Evolutionary conservation across 169 alveolate species (phyloP), one percentile per base, ranked within the genome.

Genomic region (Cryptosporidium parvum): DNA sequence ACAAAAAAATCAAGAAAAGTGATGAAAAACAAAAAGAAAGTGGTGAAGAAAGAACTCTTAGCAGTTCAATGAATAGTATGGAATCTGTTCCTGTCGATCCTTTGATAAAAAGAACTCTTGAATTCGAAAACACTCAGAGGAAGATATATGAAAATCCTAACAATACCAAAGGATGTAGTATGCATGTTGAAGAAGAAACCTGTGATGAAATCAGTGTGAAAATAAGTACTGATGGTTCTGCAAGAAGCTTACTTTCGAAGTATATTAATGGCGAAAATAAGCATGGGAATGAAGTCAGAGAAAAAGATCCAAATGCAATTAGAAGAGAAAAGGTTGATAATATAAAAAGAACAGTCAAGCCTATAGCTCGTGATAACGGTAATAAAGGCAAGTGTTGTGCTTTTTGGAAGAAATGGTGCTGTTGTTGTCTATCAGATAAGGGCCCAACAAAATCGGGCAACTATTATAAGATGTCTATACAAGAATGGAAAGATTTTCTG

Each of bases 401-500:
- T 18, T 80, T 62, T 37, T 45, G 21, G 48, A 58, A 80, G 21
- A 80, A 58, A 16, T 61, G 86, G 70, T 75, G 59, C 18, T 45
- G 67, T 45, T 80, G 89, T 42, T 73, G 86, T 33, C 31, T 53
- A 7, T 26, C 69, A 2, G 62, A 37, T 31, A 53, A 33, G 1
- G 70, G 68, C 8, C 42, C 71, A 18, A 56, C 42, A 6, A 73
- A 52, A 69, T 73, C 70, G 1, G 86, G 86, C 12, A 62, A 62
- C n/a, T 80, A 80, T 29, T 65, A 45, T 45, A 59, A 80, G 23
- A 62, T 80, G 75, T 26, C 89, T 6, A 61, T 33, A 4, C 80
- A 80, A 42, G 69, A 80, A 33, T 80, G 89, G 89, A 65, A 62
- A 21, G 75, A 80, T 29, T 80, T 80, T 65, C 39, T 80, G n/a